phyloP scores from a whole-genome alignment of 2,329 filamentous ascomycete genomes.

The Diaporthe destruens region DNA sequence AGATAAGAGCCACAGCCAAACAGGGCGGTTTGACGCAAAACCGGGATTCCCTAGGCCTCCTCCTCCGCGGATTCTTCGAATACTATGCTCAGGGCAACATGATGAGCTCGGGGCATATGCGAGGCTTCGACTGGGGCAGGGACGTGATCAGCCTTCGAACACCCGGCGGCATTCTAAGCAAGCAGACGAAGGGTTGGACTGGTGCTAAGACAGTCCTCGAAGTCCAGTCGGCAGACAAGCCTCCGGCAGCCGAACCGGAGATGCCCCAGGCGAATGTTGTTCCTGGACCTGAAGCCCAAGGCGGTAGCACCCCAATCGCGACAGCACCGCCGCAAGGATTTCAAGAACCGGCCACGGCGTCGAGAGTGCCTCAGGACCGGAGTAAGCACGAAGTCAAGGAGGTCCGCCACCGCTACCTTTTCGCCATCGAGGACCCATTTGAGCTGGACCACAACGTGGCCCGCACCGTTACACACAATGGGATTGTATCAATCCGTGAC shows the following conservation, averaged over 20 bases:
- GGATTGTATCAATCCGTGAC: slow-evolving; percentile 84
- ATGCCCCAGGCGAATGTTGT: slow-evolving; percentile 41
- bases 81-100: slow-evolving; percentile 78
- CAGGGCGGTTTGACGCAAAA: slow-evolving; percentile 75
- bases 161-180: slow-evolving; percentile 76
- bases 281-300: background rate
- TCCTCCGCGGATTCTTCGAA: slow-evolving; percentile 88
- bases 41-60: slow-evolving; percentile 73
- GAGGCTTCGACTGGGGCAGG: slow-evolving; percentile 83
- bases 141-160: slow-evolving; percentile 85
- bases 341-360: background rate
- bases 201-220: slow-evolving; percentile 80
- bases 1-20: slow-evolving; percentile 72
- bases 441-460: slow-evolving; percentile 90
- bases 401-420: slow-evolving; percentile 82
- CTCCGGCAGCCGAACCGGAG: slow-evolving; percentile 43
- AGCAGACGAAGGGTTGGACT: slow-evolving; percentile 87
- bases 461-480: slow-evolving; percentile 84
- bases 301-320: background rate
- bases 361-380: slow-evolving; percentile 33
- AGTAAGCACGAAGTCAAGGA: slow-evolving; percentile 67
- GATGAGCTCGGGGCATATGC: slow-evolving; percentile 63
- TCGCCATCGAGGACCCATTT: slow-evolving; percentile 94
- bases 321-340: background rate
- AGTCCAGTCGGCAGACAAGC: slow-evolving; percentile 53